These are phyloP conservation scores for Talinum fruticosum DNA, from an alignment of 148 eudicot genomes.

Conservation along the genomic window DNA sequence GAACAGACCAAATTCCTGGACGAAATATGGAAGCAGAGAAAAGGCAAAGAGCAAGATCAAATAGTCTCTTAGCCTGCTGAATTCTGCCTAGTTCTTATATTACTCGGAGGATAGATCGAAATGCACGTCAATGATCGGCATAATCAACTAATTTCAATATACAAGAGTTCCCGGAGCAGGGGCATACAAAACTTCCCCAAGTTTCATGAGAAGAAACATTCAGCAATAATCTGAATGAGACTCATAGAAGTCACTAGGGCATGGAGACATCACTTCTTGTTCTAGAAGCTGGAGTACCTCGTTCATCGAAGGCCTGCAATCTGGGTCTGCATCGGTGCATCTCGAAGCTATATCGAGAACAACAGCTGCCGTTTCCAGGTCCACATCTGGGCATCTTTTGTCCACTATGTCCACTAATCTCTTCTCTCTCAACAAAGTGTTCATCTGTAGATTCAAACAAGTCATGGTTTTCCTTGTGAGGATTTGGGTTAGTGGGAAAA, in stretches of 20 bases:
- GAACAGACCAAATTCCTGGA: background rate
- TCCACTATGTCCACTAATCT: slow-evolving; percentile 65
- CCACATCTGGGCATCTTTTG: slow-evolving; percentile 59
- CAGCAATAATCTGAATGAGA: slow-evolving; percentile 86
- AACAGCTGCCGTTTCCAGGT: slow-evolving; percentile 70
- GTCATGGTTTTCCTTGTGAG: background rate
- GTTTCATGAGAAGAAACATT: background rate
- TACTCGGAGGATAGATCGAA: background rate
- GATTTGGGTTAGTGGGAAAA: background rate
- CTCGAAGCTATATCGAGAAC: slow-evolving; percentile 60
- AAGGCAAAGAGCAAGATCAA: background rate
- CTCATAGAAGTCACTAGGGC: slow-evolving; percentile 82
- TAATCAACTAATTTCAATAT: slow-evolving; percentile 17
- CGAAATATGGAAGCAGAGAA: background rate
- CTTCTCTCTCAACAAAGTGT: slow-evolving; percentile 54
- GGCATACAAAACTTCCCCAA: background rate
- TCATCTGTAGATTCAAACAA: slow-evolving; percentile 55
- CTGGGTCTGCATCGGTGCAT: slow-evolving; percentile 80
- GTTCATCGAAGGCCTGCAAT: slow-evolving; percentile 75
- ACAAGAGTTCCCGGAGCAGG: slow-evolving; percentile 18
- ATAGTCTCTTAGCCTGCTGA: background rate
- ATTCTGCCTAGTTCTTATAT: background rate
- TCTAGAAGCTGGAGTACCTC: slow-evolving; percentile 77
- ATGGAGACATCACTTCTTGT: slow-evolving; percentile 93
- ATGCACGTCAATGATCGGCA: background rate